phyloP scores from a whole-genome alignment of 169 alveolate genomes.

The Cryptosporidium tyzzeri region DNA sequence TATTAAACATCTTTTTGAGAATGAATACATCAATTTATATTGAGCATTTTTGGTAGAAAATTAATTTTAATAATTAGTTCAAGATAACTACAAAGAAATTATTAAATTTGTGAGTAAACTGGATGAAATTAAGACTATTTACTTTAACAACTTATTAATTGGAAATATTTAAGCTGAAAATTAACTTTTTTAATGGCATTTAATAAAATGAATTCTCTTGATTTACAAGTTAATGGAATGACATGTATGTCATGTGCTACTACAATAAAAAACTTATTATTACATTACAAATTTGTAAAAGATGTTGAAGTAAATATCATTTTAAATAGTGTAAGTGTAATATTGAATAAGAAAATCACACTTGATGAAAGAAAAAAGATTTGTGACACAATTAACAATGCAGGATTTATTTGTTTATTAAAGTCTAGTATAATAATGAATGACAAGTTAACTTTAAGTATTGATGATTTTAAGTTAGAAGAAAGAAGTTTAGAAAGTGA shows the following conservation, averaged over 20 bases:
- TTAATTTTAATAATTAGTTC: neutral
- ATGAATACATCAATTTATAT: conserved; percentile 3
- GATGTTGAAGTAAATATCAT: conserved; percentile 62
- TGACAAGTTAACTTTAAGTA: conserved; percentile 28
- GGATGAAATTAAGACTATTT: neutral
- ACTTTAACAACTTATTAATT: neutral
- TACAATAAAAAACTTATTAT: conserved; percentile 32
- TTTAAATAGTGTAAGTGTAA: conserved; percentile 30
- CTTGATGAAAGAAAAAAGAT: conserved; percentile 31
- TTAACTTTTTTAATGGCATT: neutral
- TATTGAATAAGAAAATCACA: conserved; percentile 8
- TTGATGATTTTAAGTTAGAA: conserved; percentile 15
- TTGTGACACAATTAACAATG: conserved; percentile 48
- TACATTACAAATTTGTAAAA: conserved; percentile 24
- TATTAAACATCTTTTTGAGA: conserved; percentile 31
- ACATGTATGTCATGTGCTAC: conserved; percentile 68
- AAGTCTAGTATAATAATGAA: conserved; percentile 31
- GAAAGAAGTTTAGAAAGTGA: conserved; percentile 44
- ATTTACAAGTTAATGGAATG: conserved; percentile 65
- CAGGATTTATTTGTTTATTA: conserved; percentile 53
- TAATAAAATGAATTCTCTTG: conserved; percentile 50
- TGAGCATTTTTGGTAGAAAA: neutral
- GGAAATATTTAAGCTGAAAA: neutral
- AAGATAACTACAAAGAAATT: neutral
- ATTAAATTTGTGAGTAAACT: conserved; percentile 2